Percentiles rank a stretch among this genome's conserved stretches.
These are phyloP conservation scores for Jaminaea rosea DNA, from an alignment of 1,284 basidiomycete species.

Conservation along the genomic window DNA sequence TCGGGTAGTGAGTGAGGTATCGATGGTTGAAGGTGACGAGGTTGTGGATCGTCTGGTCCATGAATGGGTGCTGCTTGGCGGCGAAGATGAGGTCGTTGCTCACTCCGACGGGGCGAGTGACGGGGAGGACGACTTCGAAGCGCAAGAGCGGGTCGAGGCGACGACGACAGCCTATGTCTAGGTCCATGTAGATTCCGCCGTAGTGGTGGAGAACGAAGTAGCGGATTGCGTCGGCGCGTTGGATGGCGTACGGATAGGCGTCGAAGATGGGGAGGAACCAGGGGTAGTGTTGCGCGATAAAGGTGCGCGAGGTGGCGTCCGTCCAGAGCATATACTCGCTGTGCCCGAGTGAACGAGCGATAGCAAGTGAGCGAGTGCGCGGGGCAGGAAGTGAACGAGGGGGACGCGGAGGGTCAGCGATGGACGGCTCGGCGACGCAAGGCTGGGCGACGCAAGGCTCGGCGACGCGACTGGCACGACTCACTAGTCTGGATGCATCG, in stretches of 20 bases:
- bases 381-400: no score
- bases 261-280: constrained; percentile 92
- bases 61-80: constrained; percentile 74
- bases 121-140: constrained; percentile 81
- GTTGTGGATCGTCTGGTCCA: constrained; percentile 82
- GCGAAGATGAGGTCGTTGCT: constrained; percentile 96
- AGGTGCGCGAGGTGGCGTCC: constrained; percentile 76
- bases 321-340: constrained; percentile 98
- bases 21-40: constrained; percentile 85
- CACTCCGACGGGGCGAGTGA: constrained; percentile 77
- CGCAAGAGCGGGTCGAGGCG: constrained; percentile 77
- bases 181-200: constrained; percentile 91
- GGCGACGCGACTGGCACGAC: constrained; percentile 48
- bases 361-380: no score
- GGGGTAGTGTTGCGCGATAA: constrained; percentile 76
- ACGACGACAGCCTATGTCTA: constrained; percentile 90
- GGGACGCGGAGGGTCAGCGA: no score
- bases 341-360: constrained; percentile 8
- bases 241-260: constrained; percentile 83
- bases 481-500: constrained; percentile 69
- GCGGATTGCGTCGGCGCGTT: constrained; percentile 92
- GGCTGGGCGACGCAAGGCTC: no score
- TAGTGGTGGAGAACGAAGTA: constrained; percentile 91
- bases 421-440: no score
- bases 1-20: constrained; percentile 91